These are phyloP conservation scores for Turnera subulata DNA, from an alignment of 345 rosid species.

Conservation along the genomic window DNA sequence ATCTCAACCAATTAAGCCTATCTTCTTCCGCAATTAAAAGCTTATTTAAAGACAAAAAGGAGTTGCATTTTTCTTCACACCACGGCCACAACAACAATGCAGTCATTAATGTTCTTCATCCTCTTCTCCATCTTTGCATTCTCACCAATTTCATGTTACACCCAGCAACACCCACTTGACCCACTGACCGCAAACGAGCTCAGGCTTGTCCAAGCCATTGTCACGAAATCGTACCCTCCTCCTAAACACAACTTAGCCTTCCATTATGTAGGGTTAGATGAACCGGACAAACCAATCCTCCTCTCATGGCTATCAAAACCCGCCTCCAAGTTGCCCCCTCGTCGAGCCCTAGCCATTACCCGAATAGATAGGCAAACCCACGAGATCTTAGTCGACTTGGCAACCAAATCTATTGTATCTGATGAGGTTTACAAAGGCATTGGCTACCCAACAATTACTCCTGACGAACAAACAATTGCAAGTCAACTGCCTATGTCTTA, in stretches of 20 bases:
- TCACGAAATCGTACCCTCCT: constrained; percentile 7
- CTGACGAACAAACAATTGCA: constrained; percentile 19
- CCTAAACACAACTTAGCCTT: constrained; percentile 15
- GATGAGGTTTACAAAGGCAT: constrained; percentile 15
- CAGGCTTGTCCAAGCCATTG: constrained; percentile 17
- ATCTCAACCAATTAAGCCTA: too few relatives aligned
- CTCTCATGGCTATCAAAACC: constrained; percentile 24
- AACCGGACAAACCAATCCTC: constrained; percentile 27
- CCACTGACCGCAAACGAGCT: constrained; percentile 21
- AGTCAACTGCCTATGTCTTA: constrained; percentile 15
- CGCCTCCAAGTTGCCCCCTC: constrained; percentile 12
- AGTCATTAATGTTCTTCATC: background rate
- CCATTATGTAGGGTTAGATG: constrained; percentile 35
- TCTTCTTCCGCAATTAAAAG: too few relatives aligned
- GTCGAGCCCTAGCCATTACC: constrained; percentile 27
- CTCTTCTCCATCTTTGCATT: constrained; percentile 1
- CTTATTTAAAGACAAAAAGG: constrained; percentile 1
- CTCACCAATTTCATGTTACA: background rate
- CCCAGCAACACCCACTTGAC: constrained; percentile 31
- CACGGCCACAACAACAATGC: constrained; percentile 3
- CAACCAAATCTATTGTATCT: constrained; percentile 11
- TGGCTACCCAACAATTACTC: constrained; percentile 24
- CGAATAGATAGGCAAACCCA: constrained; percentile 29
- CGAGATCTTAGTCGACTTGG: constrained; percentile 24
- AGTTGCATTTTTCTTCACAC: background rate